Conservation (phyloP, 2,329 filamentous ascomycete species). For the Pseudogymnoascus sp. region DNA sequence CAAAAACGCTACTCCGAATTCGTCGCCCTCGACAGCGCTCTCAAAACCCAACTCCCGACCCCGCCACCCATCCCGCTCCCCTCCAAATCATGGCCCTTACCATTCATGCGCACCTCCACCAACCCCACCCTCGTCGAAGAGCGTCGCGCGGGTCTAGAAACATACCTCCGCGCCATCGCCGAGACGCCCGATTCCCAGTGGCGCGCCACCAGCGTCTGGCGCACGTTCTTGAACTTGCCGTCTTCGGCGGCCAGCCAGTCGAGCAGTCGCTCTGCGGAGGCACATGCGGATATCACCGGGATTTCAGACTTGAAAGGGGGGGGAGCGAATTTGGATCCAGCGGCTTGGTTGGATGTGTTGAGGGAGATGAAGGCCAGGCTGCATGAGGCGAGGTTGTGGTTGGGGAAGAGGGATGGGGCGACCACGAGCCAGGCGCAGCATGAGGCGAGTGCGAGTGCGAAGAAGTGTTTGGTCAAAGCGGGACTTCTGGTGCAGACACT, state of each 20-base stretch:
- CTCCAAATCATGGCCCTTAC: constrained; percentile 61
- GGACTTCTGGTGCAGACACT: constrained; percentile 58
- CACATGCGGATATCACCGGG: constrained; percentile 32
- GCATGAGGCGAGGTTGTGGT: constrained; percentile 57
- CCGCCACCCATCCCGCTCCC: constrained; percentile 64
- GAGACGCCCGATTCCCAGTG: constrained; percentile 68
- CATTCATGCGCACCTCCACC: constrained; percentile 61
- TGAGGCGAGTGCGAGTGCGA: constrained; percentile 68
- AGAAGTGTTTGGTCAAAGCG: constrained; percentile 64
- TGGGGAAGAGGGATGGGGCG: constrained; percentile 63
- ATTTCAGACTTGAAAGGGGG: constrained; percentile 21
- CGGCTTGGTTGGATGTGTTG: constrained; percentile 72
- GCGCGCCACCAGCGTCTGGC: constrained; percentile 68
- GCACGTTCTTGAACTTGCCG: constrained; percentile 66
- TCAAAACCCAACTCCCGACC: constrained; percentile 53
- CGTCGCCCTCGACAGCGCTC: constrained; percentile 54
- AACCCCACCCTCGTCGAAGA: constrained; percentile 64
- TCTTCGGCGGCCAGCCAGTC: constrained; percentile 36
- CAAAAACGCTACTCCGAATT: constrained; percentile 84
- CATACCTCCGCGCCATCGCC: constrained; percentile 66
- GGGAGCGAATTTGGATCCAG: constrained; percentile 49
- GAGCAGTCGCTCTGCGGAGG: constrained; percentile 14
- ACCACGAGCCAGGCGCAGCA: constrained; percentile 46
- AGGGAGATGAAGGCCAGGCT: constrained; percentile 66
- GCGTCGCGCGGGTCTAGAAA: constrained; percentile 62